A percentile compares a stretch with the other conserved stretches of the same genome.
Conservation (phyloP, 306 rosid species). For the Canavalia ensiformis region DNA sequence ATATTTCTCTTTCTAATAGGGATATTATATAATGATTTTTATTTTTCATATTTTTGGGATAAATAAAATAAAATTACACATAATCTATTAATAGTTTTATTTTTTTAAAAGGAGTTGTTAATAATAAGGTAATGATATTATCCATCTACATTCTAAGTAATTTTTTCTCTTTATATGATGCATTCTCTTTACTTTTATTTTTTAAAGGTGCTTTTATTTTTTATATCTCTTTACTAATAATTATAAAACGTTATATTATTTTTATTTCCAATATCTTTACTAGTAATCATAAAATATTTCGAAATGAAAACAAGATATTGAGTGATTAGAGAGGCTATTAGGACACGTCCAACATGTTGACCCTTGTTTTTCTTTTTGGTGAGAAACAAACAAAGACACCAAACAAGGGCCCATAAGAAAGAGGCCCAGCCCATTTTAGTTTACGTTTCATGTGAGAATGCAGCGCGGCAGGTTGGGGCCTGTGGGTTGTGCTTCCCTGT, state of each 20-base stretch:
- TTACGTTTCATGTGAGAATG: not conserved
- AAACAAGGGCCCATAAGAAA: not conserved
- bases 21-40: not conserved
- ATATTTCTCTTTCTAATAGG: not conserved
- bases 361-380: too few species aligned
- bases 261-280: too few species aligned
- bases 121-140: not conserved
- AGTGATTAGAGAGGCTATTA: not conserved
- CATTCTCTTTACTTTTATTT: not conserved
- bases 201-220: too few species aligned
- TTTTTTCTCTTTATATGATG: not conserved
- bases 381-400: too few species aligned
- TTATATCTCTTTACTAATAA: too few species aligned
- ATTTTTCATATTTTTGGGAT: not conserved
- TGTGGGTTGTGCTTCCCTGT: too few species aligned
- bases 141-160: not conserved
- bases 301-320: not conserved
- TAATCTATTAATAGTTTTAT: too few species aligned
- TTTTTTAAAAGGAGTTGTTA: not conserved
- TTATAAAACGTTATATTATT: too few species aligned
- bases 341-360: too few species aligned
- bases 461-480: not conserved
- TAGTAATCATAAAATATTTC: not conserved
- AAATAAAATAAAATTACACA: too few species aligned
- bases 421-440: slow-evolving; percentile 1